A percentile compares a stretch with the other conserved stretches of the same genome.
phyloP scores from a whole-genome alignment of 83 land plant genomes.

The Larix sibirica region DNA sequence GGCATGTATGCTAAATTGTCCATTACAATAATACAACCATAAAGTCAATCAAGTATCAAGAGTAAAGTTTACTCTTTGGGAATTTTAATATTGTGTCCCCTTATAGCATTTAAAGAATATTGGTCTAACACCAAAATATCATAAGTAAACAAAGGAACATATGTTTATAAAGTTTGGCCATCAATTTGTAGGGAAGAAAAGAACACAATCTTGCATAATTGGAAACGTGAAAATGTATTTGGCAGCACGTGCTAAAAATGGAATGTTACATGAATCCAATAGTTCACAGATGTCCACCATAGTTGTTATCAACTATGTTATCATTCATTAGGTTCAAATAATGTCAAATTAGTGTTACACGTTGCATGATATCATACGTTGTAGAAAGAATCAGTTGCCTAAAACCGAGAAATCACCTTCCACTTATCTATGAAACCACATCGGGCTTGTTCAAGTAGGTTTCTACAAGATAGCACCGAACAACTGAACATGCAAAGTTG shows the following conservation, averaged over 20 bases:
- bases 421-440: neutral
- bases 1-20: no score
- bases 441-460: neutral
- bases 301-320: neutral
- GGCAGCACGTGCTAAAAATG: no score
- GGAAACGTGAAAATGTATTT: no score
- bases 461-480: neutral
- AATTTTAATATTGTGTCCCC: no score
- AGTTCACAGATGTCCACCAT: neutral
- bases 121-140: no score
- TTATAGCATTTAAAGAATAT: no score
- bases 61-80: no score
- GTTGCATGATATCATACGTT: neutral
- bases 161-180: neutral
- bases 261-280: neutral
- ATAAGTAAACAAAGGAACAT: neutral
- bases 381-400: neutral
- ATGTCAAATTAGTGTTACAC: neutral
- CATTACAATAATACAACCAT: no score
- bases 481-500: neutral
- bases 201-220: neutral
- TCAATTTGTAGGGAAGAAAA: neutral
- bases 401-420: neutral
- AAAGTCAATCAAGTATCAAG: no score
- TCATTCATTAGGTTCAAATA: neutral